Evolutionary conservation across 2,329 filamentous ascomycete species (phyloP).

Genomic region (Clonostachys chloroleuca): DNA sequence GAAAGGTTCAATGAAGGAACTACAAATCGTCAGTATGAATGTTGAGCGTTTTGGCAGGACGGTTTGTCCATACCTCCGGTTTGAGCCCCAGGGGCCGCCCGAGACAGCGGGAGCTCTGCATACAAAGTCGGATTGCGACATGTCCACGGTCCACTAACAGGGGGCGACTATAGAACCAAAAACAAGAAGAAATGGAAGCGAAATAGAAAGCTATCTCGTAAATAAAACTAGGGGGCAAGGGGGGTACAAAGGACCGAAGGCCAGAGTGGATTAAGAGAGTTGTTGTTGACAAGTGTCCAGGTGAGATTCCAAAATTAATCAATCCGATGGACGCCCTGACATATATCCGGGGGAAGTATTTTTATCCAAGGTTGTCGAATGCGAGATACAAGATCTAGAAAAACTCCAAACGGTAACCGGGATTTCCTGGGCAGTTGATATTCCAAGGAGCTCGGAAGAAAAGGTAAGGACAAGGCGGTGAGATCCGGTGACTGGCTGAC

Average conservation of each 20-base stretch:
- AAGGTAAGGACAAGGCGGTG: slow-evolving; percentile 1
- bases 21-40: slow-evolving; percentile 7
- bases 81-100: slow-evolving; percentile 43
- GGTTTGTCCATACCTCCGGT: slow-evolving; percentile 43
- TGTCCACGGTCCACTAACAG: slow-evolving; percentile 17
- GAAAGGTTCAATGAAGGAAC: slow-evolving; percentile 22
- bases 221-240: no score
- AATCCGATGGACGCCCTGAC: neutral
- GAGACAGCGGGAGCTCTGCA: slow-evolving; percentile 40
- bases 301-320: no score
- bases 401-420: neutral
- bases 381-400: neutral
- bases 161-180: neutral
- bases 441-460: neutral
- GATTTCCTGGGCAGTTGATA: neutral
- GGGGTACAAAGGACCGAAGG: no score
- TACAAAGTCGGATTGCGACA: slow-evolving; percentile 41
- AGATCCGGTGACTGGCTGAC: slow-evolving; percentile 1
- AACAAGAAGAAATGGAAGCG: neutral
- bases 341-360: neutral
- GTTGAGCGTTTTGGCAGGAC: neutral
- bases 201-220: neutral
- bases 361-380: neutral
- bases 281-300: no score
- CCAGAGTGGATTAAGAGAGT: no score